Evolutionary conservation across 495 filamentous ascomycete species (phyloP).

Genomic region (Penicillium herquei): DNA sequence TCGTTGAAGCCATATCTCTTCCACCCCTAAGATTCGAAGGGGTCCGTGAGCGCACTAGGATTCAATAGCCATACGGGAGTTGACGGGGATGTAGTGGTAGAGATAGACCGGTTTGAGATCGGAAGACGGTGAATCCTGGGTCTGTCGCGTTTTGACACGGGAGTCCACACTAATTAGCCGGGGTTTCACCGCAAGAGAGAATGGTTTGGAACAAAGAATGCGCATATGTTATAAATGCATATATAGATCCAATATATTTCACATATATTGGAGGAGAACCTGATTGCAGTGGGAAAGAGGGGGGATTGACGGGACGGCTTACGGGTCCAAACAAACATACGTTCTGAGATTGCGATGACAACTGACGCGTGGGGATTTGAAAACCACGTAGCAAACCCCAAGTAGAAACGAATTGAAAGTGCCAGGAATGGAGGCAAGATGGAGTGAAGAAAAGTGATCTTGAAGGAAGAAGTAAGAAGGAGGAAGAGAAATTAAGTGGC

Average conservation of each 20-base stretch:
- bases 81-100: neutral
- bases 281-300: neutral
- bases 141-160: neutral
- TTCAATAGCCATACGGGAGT: conserved; percentile 3
- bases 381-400: neutral
- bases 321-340: conserved; percentile 22
- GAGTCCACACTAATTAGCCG: too few relatives aligned
- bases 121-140: neutral
- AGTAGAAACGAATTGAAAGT: too few relatives aligned
- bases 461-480: neutral
- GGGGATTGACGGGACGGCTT: conserved; percentile 12
- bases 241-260: too few relatives aligned
- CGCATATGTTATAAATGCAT: neutral
- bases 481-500: neutral
- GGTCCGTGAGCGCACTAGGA: neutral
- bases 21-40: neutral
- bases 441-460: neutral
- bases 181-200: neutral
- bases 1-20: conserved; percentile 54
- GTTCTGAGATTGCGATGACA: conserved; percentile 16
- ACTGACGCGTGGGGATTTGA: conserved; percentile 5
- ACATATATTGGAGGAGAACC: neutral
- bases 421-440: neutral
- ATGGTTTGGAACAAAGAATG: neutral
- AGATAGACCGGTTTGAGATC: neutral